A percentile compares a stretch with the other conserved stretches of the same genome.
phyloP scores from a whole-genome alignment of 768 basidiomycete species.

The Favolaschia claudopus region DNA sequence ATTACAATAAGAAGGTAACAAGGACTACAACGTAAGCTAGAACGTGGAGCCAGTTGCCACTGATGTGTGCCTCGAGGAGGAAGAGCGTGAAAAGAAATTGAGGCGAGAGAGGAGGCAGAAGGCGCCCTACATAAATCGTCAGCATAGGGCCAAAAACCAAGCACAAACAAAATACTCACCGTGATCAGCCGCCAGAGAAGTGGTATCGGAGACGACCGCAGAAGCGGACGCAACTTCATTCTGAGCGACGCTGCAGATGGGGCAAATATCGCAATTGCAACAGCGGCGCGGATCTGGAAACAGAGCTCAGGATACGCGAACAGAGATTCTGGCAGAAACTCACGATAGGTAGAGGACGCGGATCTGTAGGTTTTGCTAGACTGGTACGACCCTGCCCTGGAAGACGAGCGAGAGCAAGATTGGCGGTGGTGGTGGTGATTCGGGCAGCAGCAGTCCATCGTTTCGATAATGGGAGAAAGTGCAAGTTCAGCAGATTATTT shows the following conservation, averaged over 20 bases:
- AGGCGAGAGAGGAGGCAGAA: neutral
- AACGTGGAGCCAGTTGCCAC: neutral
- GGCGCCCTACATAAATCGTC: neutral
- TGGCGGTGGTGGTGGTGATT: neutral
- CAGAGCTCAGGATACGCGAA: neutral
- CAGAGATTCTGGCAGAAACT: neutral
- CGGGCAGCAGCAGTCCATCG: neutral
- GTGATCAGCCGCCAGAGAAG: neutral
- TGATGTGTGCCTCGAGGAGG: neutral
- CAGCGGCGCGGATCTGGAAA: neutral
- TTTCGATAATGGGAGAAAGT: neutral
- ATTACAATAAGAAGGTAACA: neutral
- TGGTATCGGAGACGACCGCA: neutral
- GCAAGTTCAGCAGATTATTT: neutral
- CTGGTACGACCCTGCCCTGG: neutral
- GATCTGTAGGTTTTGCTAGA: neutral
- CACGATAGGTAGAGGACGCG: neutral
- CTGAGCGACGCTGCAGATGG: neutral
- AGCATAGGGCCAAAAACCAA: neutral
- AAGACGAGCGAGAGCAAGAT: neutral
- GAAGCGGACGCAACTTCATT: neutral
- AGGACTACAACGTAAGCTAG: neutral
- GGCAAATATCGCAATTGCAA: constrained; percentile 1
- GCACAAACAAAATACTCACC: neutral
- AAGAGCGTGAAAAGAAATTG: constrained; percentile 4